A percentile compares a stretch with the other conserved stretches of the same genome.
phyloP scores from a whole-genome alignment of 495 filamentous ascomycete genomes.

The Lasiosphaeria ovina region DNA sequence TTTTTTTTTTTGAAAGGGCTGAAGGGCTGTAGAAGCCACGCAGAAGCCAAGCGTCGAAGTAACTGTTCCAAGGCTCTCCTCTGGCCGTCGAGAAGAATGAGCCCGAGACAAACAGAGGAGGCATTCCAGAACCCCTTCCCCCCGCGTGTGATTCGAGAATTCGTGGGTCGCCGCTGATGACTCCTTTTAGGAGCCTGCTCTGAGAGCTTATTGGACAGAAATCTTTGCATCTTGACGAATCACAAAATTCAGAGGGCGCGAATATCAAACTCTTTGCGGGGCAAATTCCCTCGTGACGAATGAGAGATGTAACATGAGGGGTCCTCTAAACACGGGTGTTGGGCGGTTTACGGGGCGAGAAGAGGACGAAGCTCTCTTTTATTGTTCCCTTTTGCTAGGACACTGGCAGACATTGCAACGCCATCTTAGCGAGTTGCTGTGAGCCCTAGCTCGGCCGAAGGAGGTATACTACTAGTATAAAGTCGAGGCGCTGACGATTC shows the following conservation, averaged over 20 bases:
- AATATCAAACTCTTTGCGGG: conserved; percentile 8
- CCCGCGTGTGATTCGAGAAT: neutral
- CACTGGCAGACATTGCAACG: conserved; percentile 13
- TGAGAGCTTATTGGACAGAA: conserved; percentile 22
- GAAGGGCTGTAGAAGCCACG: conserved; percentile 2
- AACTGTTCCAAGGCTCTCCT: neutral
- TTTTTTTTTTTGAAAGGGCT: neutral
- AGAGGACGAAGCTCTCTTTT: neutral
- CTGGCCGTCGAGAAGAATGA: neutral
- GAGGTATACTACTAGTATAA: neutral
- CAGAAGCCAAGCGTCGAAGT: conserved; percentile 1
- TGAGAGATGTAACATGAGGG: conserved; percentile 12
- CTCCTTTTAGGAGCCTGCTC: neutral
- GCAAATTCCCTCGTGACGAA: conserved; percentile 20
- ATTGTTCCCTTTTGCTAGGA: neutral
- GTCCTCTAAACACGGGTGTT: conserved; percentile 23
- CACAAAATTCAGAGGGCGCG: conserved; percentile 18
- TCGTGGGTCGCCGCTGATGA: neutral
- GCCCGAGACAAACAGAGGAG: neutral
- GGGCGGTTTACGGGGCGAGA: conserved; percentile 22
- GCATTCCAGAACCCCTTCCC: neutral
- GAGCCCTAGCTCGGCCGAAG: conserved; percentile 9
- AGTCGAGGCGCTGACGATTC: neutral
- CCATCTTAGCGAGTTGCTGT: conserved; percentile 14
- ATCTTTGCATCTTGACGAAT: conserved; percentile 26